Percentiles rank a stretch among this genome's conserved stretches.
Conservation (phyloP, 106 monocot species). For the Acorus gramineus region DNA sequence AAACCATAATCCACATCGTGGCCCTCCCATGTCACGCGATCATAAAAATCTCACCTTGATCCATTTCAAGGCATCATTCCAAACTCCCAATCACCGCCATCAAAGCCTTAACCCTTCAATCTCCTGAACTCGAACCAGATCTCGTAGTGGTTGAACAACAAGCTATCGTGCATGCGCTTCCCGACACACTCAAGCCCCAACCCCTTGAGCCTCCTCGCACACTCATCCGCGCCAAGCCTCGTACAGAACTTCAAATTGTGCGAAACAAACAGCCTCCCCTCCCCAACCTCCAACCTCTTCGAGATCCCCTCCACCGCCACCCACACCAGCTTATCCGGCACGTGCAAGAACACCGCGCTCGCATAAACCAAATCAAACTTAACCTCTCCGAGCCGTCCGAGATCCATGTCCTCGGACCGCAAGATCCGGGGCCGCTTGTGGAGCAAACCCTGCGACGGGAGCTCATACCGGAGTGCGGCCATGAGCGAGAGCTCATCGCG, state of each 20-base stretch:
- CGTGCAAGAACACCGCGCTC: conserved; percentile 89
- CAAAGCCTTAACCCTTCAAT: conserved; percentile 5
- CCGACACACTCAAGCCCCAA: conserved; percentile 77
- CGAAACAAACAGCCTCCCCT: conserved; percentile 80
- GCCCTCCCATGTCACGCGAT: too few relatives aligned
- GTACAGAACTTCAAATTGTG: conserved; percentile 92
- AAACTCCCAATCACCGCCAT: too few relatives aligned
- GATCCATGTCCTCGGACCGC: conserved; percentile 82
- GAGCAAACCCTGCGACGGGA: conserved; percentile 77
- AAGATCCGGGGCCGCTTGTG: conserved; percentile 75
- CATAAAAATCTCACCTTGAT: too few relatives aligned
- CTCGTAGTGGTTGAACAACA: conserved; percentile 91
- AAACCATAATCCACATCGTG: too few relatives aligned
- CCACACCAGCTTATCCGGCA: conserved; percentile 82
- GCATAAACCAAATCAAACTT: conserved; percentile 80
- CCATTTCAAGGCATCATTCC: too few relatives aligned
- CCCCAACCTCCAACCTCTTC: conserved; percentile 35
- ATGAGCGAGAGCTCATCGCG: conserved; percentile 78
- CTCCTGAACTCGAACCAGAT: conserved; percentile 92
- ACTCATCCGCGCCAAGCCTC: conserved; percentile 67
- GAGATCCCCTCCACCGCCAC: conserved; percentile 62
- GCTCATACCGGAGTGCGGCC: conserved; percentile 80
- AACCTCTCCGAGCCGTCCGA: conserved; percentile 30
- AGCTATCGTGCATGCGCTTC: conserved; percentile 79
- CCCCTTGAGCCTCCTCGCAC: conserved; percentile 44